phyloP scores from a whole-genome alignment of 495 filamentous ascomycete species.

The Penicillium psychrofluorescens region DNA sequence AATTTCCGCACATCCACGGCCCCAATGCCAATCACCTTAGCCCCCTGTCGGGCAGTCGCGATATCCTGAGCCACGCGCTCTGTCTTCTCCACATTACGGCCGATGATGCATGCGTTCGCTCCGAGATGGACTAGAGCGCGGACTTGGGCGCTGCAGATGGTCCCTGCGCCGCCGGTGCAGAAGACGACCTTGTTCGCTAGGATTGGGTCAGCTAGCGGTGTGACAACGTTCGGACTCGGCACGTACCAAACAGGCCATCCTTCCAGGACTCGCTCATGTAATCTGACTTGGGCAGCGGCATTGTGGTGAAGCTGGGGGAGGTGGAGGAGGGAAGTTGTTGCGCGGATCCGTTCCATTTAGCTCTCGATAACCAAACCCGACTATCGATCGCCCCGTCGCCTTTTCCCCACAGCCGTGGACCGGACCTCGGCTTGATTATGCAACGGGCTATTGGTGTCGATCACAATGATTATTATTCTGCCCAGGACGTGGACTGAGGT shows the following conservation, averaged over 20 bases:
- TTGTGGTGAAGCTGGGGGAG: conserved; percentile 4
- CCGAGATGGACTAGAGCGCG: conserved; percentile 85
- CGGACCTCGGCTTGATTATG: conserved; percentile 12
- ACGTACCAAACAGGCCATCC: conserved; percentile 72
- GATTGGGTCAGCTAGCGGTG: neutral
- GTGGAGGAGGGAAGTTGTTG: neutral
- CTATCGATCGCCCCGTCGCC: conserved; percentile 2
- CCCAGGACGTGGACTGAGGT: too few relatives aligned
- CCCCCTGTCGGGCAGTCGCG: conserved; percentile 63
- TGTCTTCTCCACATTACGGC: conserved; percentile 85
- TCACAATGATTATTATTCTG: too few relatives aligned
- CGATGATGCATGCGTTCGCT: conserved; percentile 88
- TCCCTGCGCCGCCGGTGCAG: conserved; percentile 89
- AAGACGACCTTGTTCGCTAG: conserved; percentile 84
- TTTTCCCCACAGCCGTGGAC: conserved; percentile 17
- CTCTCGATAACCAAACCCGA: too few relatives aligned
- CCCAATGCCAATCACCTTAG: conserved; percentile 81
- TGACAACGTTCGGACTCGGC: neutral
- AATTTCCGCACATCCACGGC: conserved; percentile 74
- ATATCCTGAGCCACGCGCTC: conserved; percentile 73
- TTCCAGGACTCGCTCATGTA: conserved; percentile 79
- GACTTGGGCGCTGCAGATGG: conserved; percentile 91
- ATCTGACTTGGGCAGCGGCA: conserved; percentile 60
- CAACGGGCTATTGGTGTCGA: too few relatives aligned
- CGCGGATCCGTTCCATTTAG: neutral